phyloP scores from a whole-genome alignment of 768 basidiomycete species.

The Pholiota microspora region DNA sequence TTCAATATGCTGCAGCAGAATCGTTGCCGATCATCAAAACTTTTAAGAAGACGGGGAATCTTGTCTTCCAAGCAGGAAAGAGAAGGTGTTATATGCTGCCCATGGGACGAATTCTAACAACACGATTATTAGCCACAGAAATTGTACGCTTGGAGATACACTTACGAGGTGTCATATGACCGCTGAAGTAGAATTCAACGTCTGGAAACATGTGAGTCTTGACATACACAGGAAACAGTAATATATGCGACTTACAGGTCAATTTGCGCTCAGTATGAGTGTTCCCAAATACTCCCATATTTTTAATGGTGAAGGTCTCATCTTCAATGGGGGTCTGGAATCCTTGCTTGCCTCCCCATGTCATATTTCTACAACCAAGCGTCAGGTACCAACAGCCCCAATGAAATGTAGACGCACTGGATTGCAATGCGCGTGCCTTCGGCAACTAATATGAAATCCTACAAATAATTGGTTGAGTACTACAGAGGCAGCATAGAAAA shows the following conservation, averaged over 20 bases:
- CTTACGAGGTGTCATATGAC: constrained; percentile 61
- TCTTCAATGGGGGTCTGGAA: constrained; percentile 61
- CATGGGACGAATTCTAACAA: constrained; percentile 46
- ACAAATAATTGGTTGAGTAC: background rate
- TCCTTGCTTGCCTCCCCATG: constrained; percentile 62
- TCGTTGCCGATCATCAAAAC: too few species aligned
- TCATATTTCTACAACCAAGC: constrained; percentile 32
- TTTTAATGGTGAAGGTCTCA: constrained; percentile 62
- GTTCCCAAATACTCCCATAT: constrained; percentile 60
- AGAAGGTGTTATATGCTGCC: constrained; percentile 41
- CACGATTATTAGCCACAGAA: background rate
- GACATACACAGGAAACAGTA: background rate
- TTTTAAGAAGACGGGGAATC: constrained; percentile 39
- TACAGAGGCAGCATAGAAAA: background rate
- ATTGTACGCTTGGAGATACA: background rate
- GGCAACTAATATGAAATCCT: constrained; percentile 41
- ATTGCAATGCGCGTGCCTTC: constrained; percentile 55
- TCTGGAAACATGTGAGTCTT: too few species aligned
- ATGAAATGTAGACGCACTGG: constrained; percentile 28
- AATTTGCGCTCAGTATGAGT: constrained; percentile 62
- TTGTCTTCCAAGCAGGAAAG: constrained; percentile 45
- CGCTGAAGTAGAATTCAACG: constrained; percentile 56
- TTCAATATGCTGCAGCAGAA: too few species aligned
- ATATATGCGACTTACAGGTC: constrained; percentile 44
- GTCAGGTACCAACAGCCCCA: background rate